Percentiles rank a stretch among this genome's conserved stretches.
These are phyloP conservation scores for Psilocybe azurescens DNA, from an alignment of 768 basidiomycete genomes.

Conservation along the genomic window DNA sequence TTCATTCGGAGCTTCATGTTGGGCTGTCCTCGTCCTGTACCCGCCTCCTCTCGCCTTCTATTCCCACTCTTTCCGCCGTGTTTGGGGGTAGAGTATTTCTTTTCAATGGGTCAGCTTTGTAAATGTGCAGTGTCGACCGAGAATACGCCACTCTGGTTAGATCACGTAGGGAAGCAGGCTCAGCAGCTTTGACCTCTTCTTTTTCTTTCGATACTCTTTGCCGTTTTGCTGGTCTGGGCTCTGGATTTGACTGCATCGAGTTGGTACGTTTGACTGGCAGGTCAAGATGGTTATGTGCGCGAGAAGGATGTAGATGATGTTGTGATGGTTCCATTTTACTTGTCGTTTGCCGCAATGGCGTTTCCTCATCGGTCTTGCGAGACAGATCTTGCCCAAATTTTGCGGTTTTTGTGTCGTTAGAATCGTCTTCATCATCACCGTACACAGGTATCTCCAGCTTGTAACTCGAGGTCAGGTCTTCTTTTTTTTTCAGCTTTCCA, in stretches of 20 bases:
- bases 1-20: conserved; percentile 89
- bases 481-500: conserved; percentile 75
- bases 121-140: conserved; percentile 58
- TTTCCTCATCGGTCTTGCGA: not conserved
- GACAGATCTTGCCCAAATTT: no score
- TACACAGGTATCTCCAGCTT: conserved; percentile 26
- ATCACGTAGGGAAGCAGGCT: conserved; percentile 55
- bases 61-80: conserved; percentile 14
- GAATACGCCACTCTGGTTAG: conserved; percentile 69
- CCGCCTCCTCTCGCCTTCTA: conserved; percentile 30
- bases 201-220: conserved; percentile 22
- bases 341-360: not conserved
- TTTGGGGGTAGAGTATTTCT: conserved; percentile 15
- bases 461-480: conserved; percentile 29
- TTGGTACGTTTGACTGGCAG: conserved; percentile 21
- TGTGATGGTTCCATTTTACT: not conserved
- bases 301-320: conserved; percentile 30
- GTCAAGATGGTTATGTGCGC: conserved; percentile 32
- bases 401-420: conserved; percentile 9
- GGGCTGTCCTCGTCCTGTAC: conserved; percentile 51
- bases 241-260: conserved; percentile 4
- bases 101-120: conserved; percentile 51
- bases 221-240: conserved; percentile 18
- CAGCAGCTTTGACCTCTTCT: conserved; percentile 23
- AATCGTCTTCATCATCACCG: conserved; percentile 19